These are phyloP conservation scores for Podospora anserina DNA, from an alignment of 495 filamentous ascomycete species.

Conservation along the genomic window DNA sequence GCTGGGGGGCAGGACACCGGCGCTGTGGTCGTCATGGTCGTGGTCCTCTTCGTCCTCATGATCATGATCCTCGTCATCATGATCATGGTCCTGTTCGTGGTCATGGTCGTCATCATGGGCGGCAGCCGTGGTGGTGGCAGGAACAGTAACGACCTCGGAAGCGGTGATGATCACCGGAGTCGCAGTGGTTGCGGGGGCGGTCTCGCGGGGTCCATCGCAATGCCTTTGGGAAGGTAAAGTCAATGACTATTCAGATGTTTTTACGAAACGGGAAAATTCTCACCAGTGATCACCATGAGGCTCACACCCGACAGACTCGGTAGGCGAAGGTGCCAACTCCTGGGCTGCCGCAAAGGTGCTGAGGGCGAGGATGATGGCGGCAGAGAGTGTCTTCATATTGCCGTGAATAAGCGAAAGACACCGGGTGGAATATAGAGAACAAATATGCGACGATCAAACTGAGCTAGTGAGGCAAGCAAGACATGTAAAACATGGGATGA, in stretches of 20 bases:
- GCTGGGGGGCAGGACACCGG: background rate
- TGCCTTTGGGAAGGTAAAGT: background rate
- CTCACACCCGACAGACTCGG: background rate
- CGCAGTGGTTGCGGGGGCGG: background rate
- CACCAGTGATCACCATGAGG: conserved; percentile 3
- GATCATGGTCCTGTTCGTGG: background rate
- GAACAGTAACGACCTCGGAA: background rate
- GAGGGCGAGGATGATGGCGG: background rate
- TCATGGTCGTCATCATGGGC: background rate
- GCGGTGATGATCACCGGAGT: background rate
- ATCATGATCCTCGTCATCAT: conserved; percentile 1
- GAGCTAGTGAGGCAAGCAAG: background rate
- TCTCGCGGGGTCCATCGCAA: background rate
- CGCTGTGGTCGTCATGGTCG: conserved; percentile 1
- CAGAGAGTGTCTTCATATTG: background rate
- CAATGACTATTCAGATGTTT: background rate
- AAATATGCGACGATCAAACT: background rate
- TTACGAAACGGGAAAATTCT: background rate
- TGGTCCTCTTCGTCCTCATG: background rate
- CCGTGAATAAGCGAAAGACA: background rate
- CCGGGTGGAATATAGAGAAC: background rate
- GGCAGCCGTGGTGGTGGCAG: background rate
- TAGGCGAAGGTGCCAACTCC: conserved; percentile 1
- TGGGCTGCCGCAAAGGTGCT: conserved; percentile 10
- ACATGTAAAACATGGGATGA: background rate